phyloP scores from a whole-genome alignment of 306 rosid genomes.

The Prunus davidiana region DNA sequence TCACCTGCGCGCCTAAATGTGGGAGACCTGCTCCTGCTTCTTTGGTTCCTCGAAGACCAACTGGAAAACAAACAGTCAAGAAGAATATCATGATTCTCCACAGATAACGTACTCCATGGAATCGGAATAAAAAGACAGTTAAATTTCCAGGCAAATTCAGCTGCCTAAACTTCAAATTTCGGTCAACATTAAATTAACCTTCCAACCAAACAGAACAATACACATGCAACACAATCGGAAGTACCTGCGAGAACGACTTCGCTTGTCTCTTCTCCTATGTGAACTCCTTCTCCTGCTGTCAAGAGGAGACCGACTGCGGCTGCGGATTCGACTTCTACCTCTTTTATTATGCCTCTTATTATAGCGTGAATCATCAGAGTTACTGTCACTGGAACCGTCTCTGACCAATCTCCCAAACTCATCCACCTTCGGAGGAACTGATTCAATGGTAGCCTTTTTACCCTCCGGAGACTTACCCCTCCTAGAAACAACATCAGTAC shows the following conservation, averaged over 20 bases:
- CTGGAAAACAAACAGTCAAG: slow-evolving; percentile 44
- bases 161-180: slow-evolving; percentile 17
- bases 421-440: slow-evolving; percentile 57
- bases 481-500: slow-evolving; percentile 31
- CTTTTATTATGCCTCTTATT: slow-evolving; percentile 43
- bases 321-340: slow-evolving; percentile 57
- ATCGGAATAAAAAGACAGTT: neutral
- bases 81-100: slow-evolving; percentile 22
- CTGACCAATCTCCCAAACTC: slow-evolving; percentile 77
- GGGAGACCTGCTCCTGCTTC: slow-evolving; percentile 94
- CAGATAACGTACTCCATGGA: slow-evolving; percentile 11
- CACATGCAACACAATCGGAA: slow-evolving; percentile 15
- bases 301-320: slow-evolving; percentile 52
- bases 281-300: slow-evolving; percentile 71
- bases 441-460: slow-evolving; percentile 37
- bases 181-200: slow-evolving; percentile 14
- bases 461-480: slow-evolving; percentile 32
- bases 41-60: slow-evolving; percentile 64
- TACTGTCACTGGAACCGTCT: slow-evolving; percentile 72
- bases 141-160: slow-evolving; percentile 5
- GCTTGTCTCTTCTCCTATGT: slow-evolving; percentile 63
- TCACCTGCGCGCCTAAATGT: slow-evolving; percentile 54
- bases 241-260: slow-evolving; percentile 88
- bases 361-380: slow-evolving; percentile 56
- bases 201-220: neutral